Evolutionary conservation across 106 monocot species (phyloP).

Genomic region (Dendrobium nobile): DNA sequence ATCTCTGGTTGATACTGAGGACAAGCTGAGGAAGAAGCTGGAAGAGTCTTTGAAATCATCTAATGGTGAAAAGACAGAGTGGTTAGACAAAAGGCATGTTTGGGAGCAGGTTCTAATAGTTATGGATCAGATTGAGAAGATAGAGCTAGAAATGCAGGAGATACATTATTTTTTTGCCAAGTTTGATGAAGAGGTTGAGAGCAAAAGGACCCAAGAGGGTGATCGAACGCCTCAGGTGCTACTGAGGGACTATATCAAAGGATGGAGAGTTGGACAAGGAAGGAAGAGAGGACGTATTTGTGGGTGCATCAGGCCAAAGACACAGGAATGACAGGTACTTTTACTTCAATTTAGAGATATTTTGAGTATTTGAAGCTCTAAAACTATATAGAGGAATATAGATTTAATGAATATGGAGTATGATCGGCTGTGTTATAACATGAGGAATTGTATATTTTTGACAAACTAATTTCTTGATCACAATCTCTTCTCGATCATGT

Average conservation of each 20-base stretch:
- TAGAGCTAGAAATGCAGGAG: conserved; percentile 77
- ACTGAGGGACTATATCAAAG: conserved; percentile 17
- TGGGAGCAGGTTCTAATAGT: conserved; percentile 39
- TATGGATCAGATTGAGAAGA: conserved; percentile 63
- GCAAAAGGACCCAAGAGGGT: neutral
- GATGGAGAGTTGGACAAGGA: neutral
- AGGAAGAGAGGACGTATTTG: conserved; percentile 16
- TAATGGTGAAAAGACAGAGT: conserved; percentile 8
- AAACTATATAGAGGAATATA: neutral
- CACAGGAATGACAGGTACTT: neutral
- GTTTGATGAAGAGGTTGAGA: conserved; percentile 45
- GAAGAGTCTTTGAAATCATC: conserved; percentile 21
- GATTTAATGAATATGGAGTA: too few species aligned
- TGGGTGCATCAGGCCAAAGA: conserved; percentile 21
- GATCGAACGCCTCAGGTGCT: conserved; percentile 11
- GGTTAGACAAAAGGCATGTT: conserved; percentile 25
- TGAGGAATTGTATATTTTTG: too few species aligned
- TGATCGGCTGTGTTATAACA: too few species aligned
- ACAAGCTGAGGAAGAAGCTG: conserved; percentile 42
- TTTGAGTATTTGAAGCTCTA: neutral
- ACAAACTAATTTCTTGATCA: too few species aligned
- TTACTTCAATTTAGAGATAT: neutral
- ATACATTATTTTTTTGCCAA: conserved; percentile 58
- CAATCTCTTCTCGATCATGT: too few species aligned
- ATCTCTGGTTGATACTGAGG: conserved; percentile 34